Evolutionary conservation across 805 yeast genomes (phyloP), one percentile per base, ranked within the genome.

Genomic region (Cyberlindnera maclurae): DNA sequence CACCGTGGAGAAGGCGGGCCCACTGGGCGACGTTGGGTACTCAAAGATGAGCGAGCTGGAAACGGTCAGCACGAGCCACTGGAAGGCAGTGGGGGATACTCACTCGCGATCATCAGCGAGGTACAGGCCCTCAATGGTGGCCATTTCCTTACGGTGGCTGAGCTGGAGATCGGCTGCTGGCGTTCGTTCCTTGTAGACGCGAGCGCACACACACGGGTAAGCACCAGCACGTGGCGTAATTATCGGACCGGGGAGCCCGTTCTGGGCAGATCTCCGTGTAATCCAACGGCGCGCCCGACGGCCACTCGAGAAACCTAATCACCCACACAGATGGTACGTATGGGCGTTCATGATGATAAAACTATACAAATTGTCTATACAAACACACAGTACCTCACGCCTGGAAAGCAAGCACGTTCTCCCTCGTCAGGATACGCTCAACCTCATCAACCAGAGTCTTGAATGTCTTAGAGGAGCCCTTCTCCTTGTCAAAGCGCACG

Each of bases 391-490:
- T 20, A 33, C 17, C 12, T 43, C 41, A 49, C 39, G 39, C 37
- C 8, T 49, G 39, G 42, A 54, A 57, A 8, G 61, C 66, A 31
- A 77, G 59, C 20, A 79, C 83, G 26, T 77, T 76, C 56, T 82
- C 88, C 55, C 77, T 77, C 36, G 64, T 65, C 49, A 82, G 63
- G 26, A 82, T 83, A 52, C 74, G 77, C 49, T 75, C 77, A 45
- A 82, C 71, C 53, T 82, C 89, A 40, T 60, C 63, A 44, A 73
- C 74, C 47, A 82, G 63, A 44, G 77, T 77, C 27, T 63, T 70
- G 37, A 82, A 71, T 6, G 86, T 75, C 46, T 73, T 75, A 26
- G 67, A 60, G 1, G 88, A 79, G 6, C 93, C 93, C 46, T 73
- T 76, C 26, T 73, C 70, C 55, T 78, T 77, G 15, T 70, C 73